Conservation (phyloP, 495 filamentous ascomycete species). For the Haplographium delicatum region DNA sequence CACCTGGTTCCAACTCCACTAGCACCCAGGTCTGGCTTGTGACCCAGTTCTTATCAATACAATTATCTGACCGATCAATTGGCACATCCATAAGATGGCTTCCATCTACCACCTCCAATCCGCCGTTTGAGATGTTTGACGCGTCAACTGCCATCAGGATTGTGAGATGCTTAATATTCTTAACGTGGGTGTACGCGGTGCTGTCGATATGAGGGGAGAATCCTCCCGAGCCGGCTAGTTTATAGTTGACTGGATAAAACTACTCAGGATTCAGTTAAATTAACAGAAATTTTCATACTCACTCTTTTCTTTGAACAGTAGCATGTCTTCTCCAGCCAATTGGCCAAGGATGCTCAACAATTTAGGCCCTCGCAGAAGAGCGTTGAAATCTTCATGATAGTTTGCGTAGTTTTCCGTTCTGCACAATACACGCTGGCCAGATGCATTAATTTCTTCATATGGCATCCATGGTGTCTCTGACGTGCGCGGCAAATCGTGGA, state of each 20-base stretch:
- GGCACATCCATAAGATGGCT: slow-evolving; percentile 37
- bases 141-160: slow-evolving; percentile 38
- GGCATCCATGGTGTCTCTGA: slow-evolving; percentile 39
- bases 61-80: slow-evolving; percentile 33
- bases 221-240: slow-evolving; percentile 38
- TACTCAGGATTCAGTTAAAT: background rate
- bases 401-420: slow-evolving; percentile 45
- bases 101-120: slow-evolving; percentile 40
- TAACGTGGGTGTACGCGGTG: slow-evolving; percentile 43
- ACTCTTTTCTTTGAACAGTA: slow-evolving; percentile 45
- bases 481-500: slow-evolving; percentile 36
- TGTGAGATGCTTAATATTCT: slow-evolving; percentile 42
- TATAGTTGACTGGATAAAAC: slow-evolving; percentile 31
- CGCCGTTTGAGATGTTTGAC: slow-evolving; percentile 37
- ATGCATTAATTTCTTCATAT: slow-evolving; percentile 40
- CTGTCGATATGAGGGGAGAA: slow-evolving; percentile 43
- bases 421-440: slow-evolving; percentile 38
- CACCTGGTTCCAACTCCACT: slow-evolving; percentile 36
- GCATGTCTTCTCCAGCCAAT: slow-evolving; percentile 39
- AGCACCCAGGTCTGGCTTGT: slow-evolving; percentile 35
- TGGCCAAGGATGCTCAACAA: slow-evolving; percentile 32
- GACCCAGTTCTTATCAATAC: slow-evolving; percentile 37
- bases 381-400: slow-evolving; percentile 35
- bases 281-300: slow-evolving; percentile 2
- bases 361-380: slow-evolving; percentile 35